Conservation (phyloP, 2,329 filamentous ascomycete genomes). For the Pestalotiopsis sp. region DNA sequence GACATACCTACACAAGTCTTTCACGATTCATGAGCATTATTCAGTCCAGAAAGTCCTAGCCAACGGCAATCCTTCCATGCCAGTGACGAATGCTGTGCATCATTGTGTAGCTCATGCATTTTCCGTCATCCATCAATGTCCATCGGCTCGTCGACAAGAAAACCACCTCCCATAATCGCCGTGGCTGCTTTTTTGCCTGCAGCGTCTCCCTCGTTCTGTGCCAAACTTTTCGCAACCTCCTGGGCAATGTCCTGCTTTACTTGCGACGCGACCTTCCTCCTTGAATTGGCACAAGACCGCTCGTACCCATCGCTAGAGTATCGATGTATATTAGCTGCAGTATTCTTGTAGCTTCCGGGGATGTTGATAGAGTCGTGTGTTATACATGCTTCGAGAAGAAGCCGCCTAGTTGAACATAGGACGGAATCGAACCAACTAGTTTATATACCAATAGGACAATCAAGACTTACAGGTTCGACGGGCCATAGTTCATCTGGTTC, state of each 20-base stretch:
- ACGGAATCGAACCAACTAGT: too few relatives aligned
- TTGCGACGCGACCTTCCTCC: not conserved
- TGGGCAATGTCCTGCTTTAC: not conserved
- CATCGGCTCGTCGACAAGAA: not conserved
- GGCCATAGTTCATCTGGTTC: constrained; percentile 3
- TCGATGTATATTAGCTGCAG: not conserved
- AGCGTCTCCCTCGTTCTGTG: not conserved
- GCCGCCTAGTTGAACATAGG: not conserved
- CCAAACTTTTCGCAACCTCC: not conserved
- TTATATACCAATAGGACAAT: not conserved
- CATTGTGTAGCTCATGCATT: not conserved
- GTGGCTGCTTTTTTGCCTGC: too few relatives aligned
- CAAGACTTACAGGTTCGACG: not conserved
- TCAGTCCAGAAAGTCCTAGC: too few relatives aligned
- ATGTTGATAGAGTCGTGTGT: not conserved
- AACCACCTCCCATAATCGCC: not conserved
- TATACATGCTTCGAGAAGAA: not conserved
- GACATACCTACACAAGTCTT: too few relatives aligned
- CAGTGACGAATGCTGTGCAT: too few relatives aligned
- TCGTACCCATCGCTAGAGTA: not conserved
- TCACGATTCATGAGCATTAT: too few relatives aligned
- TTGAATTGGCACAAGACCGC: not conserved
- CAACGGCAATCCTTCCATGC: too few relatives aligned
- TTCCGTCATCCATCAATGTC: not conserved
- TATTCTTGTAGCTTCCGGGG: not conserved